Conservation (phyloP, 805 yeast genomes). For the Lachancea fermentati region DNA sequence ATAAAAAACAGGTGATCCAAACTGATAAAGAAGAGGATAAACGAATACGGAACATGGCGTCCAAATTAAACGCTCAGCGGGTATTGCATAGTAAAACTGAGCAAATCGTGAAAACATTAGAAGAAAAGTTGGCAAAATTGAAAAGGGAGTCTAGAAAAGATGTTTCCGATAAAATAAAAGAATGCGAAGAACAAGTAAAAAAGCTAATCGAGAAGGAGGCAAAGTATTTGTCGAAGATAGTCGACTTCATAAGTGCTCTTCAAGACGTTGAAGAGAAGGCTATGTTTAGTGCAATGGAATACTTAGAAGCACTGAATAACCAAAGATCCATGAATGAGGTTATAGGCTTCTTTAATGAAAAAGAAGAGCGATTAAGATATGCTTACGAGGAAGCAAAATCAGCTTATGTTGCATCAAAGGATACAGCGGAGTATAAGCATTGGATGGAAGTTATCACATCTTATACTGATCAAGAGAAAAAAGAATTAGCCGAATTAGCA, state of each 20-base stretch:
- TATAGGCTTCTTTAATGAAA: slow-evolving; percentile 26
- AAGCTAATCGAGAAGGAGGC: slow-evolving; percentile 20
- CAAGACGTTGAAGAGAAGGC: slow-evolving; percentile 26
- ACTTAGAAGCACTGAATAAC: slow-evolving; percentile 39
- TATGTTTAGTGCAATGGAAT: slow-evolving; percentile 22
- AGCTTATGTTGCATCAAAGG: slow-evolving; percentile 20
- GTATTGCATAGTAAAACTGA: slow-evolving; percentile 20
- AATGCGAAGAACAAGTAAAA: slow-evolving; percentile 29
- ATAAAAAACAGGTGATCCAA: slow-evolving; percentile 16
- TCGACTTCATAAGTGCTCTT: slow-evolving; percentile 18
- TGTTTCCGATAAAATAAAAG: slow-evolving; percentile 35
- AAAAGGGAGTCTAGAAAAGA: slow-evolving; percentile 39
- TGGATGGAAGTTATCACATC: slow-evolving; percentile 28
- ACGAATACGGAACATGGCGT: slow-evolving; percentile 4
- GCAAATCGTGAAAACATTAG: slow-evolving; percentile 26
- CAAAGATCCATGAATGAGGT: slow-evolving; percentile 29
- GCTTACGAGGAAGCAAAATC: slow-evolving; percentile 29
- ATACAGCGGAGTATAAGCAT: slow-evolving; percentile 22
- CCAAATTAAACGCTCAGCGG: slow-evolving; percentile 17
- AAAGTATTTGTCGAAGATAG: slow-evolving; percentile 18
- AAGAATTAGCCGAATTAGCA: slow-evolving; percentile 37
- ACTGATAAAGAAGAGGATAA: slow-evolving; percentile 1
- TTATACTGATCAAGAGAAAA: slow-evolving; percentile 38
- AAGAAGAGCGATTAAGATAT: slow-evolving; percentile 24
- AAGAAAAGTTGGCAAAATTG: slow-evolving; percentile 31